phyloP scores from a whole-genome alignment of 148 eudicot species.

The Rhododendron molle region DNA sequence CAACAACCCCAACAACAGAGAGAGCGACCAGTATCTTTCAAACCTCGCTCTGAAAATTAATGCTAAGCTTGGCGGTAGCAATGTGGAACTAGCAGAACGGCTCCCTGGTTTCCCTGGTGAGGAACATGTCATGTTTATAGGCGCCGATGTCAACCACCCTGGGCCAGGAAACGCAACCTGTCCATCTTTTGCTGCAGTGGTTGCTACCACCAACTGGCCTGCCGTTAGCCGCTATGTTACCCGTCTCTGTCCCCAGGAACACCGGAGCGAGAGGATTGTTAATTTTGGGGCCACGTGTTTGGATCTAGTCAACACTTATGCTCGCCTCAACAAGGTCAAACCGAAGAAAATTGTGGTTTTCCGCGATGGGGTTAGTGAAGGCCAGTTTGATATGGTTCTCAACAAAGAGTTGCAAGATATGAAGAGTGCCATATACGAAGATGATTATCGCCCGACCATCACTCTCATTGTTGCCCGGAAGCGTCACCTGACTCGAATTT shows the following conservation, averaged over 20 bases:
- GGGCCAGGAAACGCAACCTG: conserved; percentile 5
- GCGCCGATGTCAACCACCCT: conserved; percentile 51
- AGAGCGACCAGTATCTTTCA: conserved; percentile 46
- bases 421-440: conserved; percentile 12
- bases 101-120: conserved; percentile 26
- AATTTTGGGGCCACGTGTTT: conserved; percentile 30
- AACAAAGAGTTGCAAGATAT: conserved; percentile 29
- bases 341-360: conserved; percentile 33
- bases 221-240: conserved; percentile 31
- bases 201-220: conserved; percentile 42
- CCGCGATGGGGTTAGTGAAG: conserved; percentile 46
- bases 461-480: conserved; percentile 38
- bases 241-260: conserved; percentile 24
- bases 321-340: conserved; percentile 19
- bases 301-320: conserved; percentile 30
- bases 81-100: conserved; percentile 33
- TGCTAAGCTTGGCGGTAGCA: conserved; percentile 66
- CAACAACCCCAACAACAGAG: conserved; percentile 18
- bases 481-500: conserved; percentile 34
- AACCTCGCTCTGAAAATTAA: conserved; percentile 71
- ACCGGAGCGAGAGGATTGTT: conserved; percentile 24
- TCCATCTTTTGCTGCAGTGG: conserved; percentile 42
- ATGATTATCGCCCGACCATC: conserved; percentile 22
- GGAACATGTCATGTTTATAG: conserved; percentile 47
- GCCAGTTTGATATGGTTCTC: conserved; percentile 40